Evolutionary conservation across 352 stramenopile genomes (phyloP).

Genomic region (Pythium myriotylum): DNA sequence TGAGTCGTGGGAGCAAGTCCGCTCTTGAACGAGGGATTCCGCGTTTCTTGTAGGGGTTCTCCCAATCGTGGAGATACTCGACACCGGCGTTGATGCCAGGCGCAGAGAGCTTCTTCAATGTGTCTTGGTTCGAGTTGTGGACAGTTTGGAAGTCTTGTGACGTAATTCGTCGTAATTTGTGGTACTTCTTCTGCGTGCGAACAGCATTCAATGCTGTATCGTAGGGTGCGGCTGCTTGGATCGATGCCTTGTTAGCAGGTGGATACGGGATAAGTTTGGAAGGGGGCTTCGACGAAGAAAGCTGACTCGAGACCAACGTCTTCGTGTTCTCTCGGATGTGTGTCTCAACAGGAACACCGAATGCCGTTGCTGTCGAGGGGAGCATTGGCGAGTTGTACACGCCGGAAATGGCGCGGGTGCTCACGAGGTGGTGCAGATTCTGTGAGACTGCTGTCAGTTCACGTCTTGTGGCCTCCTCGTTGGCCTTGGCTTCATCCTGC

Average conservation of each 20-base stretch:
- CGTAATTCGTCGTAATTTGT: slow-evolving; percentile 53
- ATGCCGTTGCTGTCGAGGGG: slow-evolving; percentile 41
- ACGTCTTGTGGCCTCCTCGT: slow-evolving; percentile 37
- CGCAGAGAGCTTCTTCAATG: slow-evolving; percentile 37
- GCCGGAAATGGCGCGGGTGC: slow-evolving; percentile 49
- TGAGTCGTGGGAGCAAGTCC: slow-evolving; percentile 52
- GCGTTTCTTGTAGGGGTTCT: slow-evolving; percentile 75
- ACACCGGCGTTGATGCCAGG: slow-evolving; percentile 57
- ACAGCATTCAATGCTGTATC: slow-evolving; percentile 41
- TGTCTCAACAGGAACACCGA: slow-evolving; percentile 59
- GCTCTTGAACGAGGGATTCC: slow-evolving; percentile 48
- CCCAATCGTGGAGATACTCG: slow-evolving; percentile 61
- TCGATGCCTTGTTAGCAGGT: slow-evolving; percentile 49
- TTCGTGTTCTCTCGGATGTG: slow-evolving; percentile 65
- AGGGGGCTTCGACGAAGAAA: slow-evolving; percentile 37
- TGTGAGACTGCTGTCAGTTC: slow-evolving; percentile 59
- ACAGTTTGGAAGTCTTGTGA: slow-evolving; percentile 52
- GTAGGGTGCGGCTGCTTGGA: slow-evolving; percentile 51
- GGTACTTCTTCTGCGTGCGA: slow-evolving; percentile 63
- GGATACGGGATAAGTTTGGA: slow-evolving; percentile 53
- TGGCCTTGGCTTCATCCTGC: slow-evolving; percentile 42
- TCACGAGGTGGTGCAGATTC: slow-evolving; percentile 68
- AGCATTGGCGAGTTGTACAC: slow-evolving; percentile 66
- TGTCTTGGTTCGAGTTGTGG: slow-evolving; percentile 49
- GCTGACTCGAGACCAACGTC: slow-evolving; percentile 36